Percentiles rank a stretch among this genome's conserved stretches.
phyloP scores from a whole-genome alignment of 768 basidiomycete genomes.

The Boletus fagicola region DNA sequence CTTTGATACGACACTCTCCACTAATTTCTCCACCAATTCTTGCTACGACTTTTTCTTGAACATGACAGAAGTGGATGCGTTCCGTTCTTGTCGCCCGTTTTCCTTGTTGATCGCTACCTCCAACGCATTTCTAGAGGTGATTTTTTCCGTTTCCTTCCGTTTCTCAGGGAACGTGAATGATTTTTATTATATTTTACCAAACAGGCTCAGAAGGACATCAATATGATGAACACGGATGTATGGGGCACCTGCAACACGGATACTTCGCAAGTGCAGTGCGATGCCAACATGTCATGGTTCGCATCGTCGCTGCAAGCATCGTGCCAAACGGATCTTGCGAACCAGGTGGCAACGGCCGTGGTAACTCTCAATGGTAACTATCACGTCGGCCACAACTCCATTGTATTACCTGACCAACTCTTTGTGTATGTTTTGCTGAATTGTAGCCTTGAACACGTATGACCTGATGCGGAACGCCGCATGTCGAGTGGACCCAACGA shows the following conservation, averaged over 20 bases:
- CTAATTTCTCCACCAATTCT: slow-evolving; percentile 61
- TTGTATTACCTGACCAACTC: background rate
- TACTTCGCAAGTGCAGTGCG: slow-evolving; percentile 48
- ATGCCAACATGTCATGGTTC: slow-evolving; percentile 67
- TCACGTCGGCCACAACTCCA: background rate
- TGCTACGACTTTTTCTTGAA: slow-evolving; percentile 75
- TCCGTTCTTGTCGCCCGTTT: slow-evolving; percentile 76
- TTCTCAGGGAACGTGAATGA: slow-evolving; percentile 1
- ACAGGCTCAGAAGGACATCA: slow-evolving; percentile 65
- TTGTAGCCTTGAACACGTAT: slow-evolving; percentile 60
- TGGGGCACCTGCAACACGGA: slow-evolving; percentile 81
- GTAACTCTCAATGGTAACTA: slow-evolving; percentile 55
- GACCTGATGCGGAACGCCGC: slow-evolving; percentile 56
- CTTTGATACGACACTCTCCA: slow-evolving; percentile 58
- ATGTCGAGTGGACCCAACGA: slow-evolving; percentile 56
- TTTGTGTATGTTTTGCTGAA: background rate
- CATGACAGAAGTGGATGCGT: slow-evolving; percentile 61
- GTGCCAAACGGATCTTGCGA: slow-evolving; percentile 57
- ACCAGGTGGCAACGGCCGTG: slow-evolving; percentile 50
- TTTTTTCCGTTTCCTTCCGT: background rate
- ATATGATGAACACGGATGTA: slow-evolving; percentile 61
- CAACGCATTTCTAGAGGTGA: slow-evolving; percentile 54
- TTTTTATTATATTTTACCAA: slow-evolving; percentile 4
- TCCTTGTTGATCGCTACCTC: slow-evolving; percentile 63
- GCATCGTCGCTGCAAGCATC: slow-evolving; percentile 43